Conservation (phyloP, 345 rosid species). For the Lepidium aucheri region DNA sequence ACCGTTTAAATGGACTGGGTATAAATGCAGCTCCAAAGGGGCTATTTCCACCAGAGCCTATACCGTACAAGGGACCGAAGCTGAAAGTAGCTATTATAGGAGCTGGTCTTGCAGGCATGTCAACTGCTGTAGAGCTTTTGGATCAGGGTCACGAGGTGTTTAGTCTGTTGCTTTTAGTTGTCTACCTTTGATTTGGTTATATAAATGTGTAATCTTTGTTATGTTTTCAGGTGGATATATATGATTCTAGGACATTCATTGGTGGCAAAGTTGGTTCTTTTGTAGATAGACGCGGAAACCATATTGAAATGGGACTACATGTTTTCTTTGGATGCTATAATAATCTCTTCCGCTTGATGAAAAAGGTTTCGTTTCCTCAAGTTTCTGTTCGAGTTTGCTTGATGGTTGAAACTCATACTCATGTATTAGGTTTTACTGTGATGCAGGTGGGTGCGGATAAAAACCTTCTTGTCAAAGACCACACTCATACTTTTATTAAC, state of each 20-base stretch:
- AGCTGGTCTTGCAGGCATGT: conserved; percentile 99
- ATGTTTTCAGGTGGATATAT: conserved; percentile 76
- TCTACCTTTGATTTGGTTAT: not conserved
- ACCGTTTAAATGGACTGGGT: not conserved
- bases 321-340: conserved; percentile 98
- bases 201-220: not conserved
- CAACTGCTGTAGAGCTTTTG: conserved; percentile 90
- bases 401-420: not conserved
- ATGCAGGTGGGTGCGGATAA: conserved; percentile 81
- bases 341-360: conserved; percentile 93
- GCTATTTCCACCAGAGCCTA: conserved; percentile 92
- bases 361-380: conserved; percentile 52
- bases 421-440: not conserved
- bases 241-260: conserved; percentile 80
- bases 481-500: conserved; percentile 95
- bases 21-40: conserved; percentile 85
- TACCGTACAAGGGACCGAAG: conserved; percentile 86
- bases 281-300: conserved; percentile 87
- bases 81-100: conserved; percentile 96
- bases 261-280: conserved; percentile 99
- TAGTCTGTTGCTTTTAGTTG: not conserved
- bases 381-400: not conserved
- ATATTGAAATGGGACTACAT: conserved; percentile 96
- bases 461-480: conserved; percentile 91
- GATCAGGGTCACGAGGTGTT: conserved; percentile 97